A percentile compares a stretch with the other conserved stretches of the same genome.
phyloP scores from a whole-genome alignment of 441 rosid genomes.

The Arabidopsis hybrid region DNA sequence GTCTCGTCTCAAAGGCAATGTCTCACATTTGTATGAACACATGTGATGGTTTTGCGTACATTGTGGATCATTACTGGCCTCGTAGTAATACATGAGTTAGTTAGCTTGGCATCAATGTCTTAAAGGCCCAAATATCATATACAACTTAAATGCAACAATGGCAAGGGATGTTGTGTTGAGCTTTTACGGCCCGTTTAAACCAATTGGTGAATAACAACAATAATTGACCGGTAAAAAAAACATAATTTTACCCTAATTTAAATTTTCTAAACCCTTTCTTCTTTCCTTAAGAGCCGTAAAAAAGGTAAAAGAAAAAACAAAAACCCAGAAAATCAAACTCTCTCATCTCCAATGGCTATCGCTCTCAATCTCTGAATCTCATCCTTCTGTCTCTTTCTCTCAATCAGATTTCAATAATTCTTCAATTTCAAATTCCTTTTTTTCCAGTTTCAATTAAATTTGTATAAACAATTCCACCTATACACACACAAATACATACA shows the following conservation, averaged over 20 bases:
- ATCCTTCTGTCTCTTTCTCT: slow-evolving; percentile 13
- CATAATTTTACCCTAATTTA: slow-evolving; percentile 13
- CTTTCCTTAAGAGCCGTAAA: slow-evolving; percentile 9
- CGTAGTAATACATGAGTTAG: neutral
- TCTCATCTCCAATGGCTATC: slow-evolving; percentile 21
- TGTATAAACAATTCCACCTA: slow-evolving; percentile 6
- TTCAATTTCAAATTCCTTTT: neutral
- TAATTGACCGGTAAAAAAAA: slow-evolving; percentile 11
- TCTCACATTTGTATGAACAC: neutral
- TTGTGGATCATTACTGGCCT: neutral
- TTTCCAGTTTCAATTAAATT: neutral
- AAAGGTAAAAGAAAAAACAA: neutral
- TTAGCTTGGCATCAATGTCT: neutral
- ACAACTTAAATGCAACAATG: neutral
- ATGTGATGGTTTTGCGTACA: neutral
- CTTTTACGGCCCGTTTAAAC: neutral
- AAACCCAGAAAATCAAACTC: slow-evolving; percentile 31
- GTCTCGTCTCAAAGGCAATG: neutral
- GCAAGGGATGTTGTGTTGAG: neutral
- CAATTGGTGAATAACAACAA: neutral
- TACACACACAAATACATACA: slow-evolving; percentile 12
- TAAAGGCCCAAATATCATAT: slow-evolving; percentile 3
- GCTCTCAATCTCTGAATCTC: slow-evolving; percentile 34
- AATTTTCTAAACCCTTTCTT: slow-evolving; percentile 21
- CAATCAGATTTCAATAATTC: slow-evolving; percentile 20